These are phyloP conservation scores for Lophiostoma macrostomum DNA, from an alignment of 495 filamentous ascomycete genomes.

Conservation along the genomic window DNA sequence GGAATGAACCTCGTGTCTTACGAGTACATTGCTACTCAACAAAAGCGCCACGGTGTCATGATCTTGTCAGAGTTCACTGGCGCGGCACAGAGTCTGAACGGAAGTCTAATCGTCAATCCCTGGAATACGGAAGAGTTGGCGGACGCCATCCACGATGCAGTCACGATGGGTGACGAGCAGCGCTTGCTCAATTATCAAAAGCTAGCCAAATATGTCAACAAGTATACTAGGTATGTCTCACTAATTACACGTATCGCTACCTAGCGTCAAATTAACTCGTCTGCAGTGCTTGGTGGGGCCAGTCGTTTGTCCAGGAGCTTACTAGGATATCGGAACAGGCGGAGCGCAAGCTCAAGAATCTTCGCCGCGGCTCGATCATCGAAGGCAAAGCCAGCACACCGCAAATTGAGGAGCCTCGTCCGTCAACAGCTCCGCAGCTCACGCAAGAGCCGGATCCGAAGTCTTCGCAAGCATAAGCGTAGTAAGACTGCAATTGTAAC, in stretches of 20 bases:
- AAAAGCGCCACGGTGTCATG: conserved; percentile 79
- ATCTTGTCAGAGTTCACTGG: conserved; percentile 92
- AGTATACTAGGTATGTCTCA: conserved; percentile 67
- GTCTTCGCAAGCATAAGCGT: too few relatives aligned
- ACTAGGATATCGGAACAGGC: conserved; percentile 61
- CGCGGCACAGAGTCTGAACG: conserved; percentile 81
- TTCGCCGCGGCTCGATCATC: not conserved
- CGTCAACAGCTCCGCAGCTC: too few relatives aligned
- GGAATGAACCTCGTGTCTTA: conserved; percentile 97
- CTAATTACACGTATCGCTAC: not conserved
- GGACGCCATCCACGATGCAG: conserved; percentile 76
- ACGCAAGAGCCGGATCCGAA: too few relatives aligned
- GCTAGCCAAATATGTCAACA: conserved; percentile 78
- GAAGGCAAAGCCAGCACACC: too few relatives aligned
- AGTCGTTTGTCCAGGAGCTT: conserved; percentile 85
- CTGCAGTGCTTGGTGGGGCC: conserved; percentile 89
- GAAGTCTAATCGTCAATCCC: conserved; percentile 83
- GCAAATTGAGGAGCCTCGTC: too few relatives aligned
- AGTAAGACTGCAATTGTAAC: too few relatives aligned
- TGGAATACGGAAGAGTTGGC: conserved; percentile 88
- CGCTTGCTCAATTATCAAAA: conserved; percentile 77
- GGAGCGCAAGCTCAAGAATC: conserved; percentile 43
- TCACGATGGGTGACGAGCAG: conserved; percentile 82
- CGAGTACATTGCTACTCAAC: conserved; percentile 90
- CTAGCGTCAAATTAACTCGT: conserved; percentile 17